Evolutionary conservation across 2,329 filamentous ascomycete species (phyloP), one percentile per base, ranked within the genome.

Genomic region (Aureobasidium sp.): DNA sequence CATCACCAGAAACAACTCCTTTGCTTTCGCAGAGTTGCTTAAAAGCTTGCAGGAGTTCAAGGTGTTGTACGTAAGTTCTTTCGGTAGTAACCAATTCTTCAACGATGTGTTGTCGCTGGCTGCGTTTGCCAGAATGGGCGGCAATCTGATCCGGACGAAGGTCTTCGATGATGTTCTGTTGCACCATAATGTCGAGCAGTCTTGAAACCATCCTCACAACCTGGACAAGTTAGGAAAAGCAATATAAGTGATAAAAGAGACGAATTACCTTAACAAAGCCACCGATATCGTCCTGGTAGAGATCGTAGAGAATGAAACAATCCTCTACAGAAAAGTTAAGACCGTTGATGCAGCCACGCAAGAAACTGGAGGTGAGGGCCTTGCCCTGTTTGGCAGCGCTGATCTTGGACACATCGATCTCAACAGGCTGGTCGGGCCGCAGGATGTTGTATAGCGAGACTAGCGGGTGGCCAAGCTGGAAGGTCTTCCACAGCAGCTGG

Each of bases 21-120:
- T 88, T 91, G 71, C 95, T 89, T 68, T 97, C 91, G 61, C 97
- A 80, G 29, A 88, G 85, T 75, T 90, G 93, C 77, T 96, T 97
- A 71, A 97, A 83, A 54, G 92, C 88, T 73, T 97, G 91, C 39
- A 99, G 76, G 67, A 96, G 93, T 73, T 97, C 93, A 59, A 99
- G 78, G 77, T 99, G 94, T 73, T 97, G 92, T 4, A 97, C 94
- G 69, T 99, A 99, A 75, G 97, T 97, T 65, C 94, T 87, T 75
- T 99, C 94, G 1, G 93, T 97, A 68, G 93, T 90, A 61, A 99
- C 88, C 50, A 99, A 78, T 75, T 99, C 94, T 70, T 89, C 86
- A 47, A 99, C 84, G 64, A 97, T 91, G 73, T 97, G 89, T 69
- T 97, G 90, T 66, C 91, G 87, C 72, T 90, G 84, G 1, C 85